Evolutionary conservation across 495 filamentous ascomycete genomes (phyloP).

Genomic region (Chaetomium fimeti): DNA sequence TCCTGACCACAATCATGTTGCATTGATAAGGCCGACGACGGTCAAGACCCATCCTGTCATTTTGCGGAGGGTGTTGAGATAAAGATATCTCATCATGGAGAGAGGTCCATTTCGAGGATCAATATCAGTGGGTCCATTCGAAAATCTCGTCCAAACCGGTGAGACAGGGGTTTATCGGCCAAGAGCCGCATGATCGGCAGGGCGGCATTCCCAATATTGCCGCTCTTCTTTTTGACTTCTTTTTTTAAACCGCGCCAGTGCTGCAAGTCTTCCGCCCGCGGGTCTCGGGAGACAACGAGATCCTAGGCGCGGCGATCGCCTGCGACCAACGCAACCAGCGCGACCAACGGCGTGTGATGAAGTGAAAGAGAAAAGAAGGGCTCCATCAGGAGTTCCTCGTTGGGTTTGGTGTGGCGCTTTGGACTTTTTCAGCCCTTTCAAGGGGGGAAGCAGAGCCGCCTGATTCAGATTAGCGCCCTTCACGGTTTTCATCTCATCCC

Average conservation of each 20-base stretch:
- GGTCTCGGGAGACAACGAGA: not conserved
- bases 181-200: conserved; percentile 22
- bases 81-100: not conserved
- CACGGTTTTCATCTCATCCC: conserved; percentile 3
- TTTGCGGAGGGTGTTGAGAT: not conserved
- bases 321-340: not conserved
- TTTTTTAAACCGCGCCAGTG: not conserved
- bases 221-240: not conserved
- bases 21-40: too few species aligned
- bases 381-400: not conserved
- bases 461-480: not conserved
- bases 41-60: too few species aligned
- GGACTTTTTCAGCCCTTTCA: not conserved
- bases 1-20: not conserved
- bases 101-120: not conserved
- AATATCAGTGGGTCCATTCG: conserved; percentile 10
- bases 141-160: conserved; percentile 1
- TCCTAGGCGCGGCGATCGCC: not conserved
- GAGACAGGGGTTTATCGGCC: conserved; percentile 15
- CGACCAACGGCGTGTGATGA: not conserved
- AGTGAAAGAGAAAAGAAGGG: not conserved
- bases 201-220: not conserved
- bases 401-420: conserved; percentile 3
- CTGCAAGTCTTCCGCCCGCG: not conserved
- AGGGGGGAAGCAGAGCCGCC: not conserved